phyloP scores from a whole-genome alignment of 129 eudicot species.

The sunflower (Helianthus annuus) region DNA sequence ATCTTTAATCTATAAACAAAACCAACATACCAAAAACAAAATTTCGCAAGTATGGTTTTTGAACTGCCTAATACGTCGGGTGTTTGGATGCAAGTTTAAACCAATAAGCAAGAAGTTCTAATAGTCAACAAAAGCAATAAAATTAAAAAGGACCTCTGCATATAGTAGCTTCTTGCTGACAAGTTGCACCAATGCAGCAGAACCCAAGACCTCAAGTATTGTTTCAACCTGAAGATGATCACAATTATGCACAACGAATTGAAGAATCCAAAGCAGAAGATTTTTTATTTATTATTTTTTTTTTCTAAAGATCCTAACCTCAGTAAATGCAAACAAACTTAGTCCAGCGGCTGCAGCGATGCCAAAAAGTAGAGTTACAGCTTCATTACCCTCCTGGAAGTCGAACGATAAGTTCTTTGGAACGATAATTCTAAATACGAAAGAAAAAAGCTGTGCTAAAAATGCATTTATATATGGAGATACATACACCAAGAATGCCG shows the following conservation, averaged over 20 bases:
- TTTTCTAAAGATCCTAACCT: constrained; percentile 46
- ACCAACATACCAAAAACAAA: constrained; percentile 21
- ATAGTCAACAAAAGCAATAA: neutral
- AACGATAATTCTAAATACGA: neutral
- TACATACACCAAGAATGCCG: constrained; percentile 62
- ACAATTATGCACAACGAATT: constrained; percentile 6
- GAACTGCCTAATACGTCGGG: neutral
- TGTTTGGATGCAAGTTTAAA: neutral
- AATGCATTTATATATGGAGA: constrained; percentile 13
- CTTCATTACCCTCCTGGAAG: constrained; percentile 72
- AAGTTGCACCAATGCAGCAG: constrained; percentile 85
- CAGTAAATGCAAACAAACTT: constrained; percentile 77
- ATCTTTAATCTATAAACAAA: neutral
- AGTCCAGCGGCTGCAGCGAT: constrained; percentile 86
- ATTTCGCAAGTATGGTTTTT: constrained; percentile 6
- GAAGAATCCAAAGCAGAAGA: constrained; percentile 6
- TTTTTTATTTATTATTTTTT: neutral
- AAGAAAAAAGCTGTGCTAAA: neutral
- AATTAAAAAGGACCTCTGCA: constrained; percentile 69
- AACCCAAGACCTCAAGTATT: constrained; percentile 75
- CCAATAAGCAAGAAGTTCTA: constrained; percentile 1
- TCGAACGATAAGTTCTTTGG: neutral
- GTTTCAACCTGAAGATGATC: constrained; percentile 74
- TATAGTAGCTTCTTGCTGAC: constrained; percentile 83
- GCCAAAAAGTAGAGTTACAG: constrained; percentile 55